A percentile compares a stretch with the other conserved stretches of the same genome.
phyloP scores from a whole-genome alignment of 805 yeast genomes.

The Starmera amethionina region DNA sequence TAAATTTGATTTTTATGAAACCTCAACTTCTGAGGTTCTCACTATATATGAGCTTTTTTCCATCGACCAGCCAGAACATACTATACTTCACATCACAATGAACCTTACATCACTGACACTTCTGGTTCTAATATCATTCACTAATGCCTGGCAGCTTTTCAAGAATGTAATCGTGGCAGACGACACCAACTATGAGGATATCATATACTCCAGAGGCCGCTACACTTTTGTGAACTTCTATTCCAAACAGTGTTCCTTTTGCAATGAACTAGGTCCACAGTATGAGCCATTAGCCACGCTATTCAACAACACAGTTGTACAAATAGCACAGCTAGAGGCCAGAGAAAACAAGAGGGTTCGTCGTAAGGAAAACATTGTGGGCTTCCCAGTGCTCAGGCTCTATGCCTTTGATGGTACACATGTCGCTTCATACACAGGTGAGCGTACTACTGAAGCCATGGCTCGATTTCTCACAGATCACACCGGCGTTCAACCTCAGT shows the following conservation, averaged over 20 bases:
- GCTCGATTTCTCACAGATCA: slow-evolving; percentile 21
- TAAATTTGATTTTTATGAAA: too few relatives aligned
- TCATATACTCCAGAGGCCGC: slow-evolving; percentile 10
- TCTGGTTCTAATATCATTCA: neutral
- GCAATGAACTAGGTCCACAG: slow-evolving; percentile 35
- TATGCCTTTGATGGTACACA: slow-evolving; percentile 32
- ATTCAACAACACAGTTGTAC: slow-evolving; percentile 28
- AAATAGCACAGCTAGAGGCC: slow-evolving; percentile 27
- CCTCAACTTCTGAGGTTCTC: too few relatives aligned
- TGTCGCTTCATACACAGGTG: slow-evolving; percentile 24
- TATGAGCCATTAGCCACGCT: slow-evolving; percentile 33
- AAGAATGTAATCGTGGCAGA: slow-evolving; percentile 15
- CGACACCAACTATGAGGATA: slow-evolving; percentile 12
- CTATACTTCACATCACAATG: neutral
- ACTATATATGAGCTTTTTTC: too few relatives aligned
- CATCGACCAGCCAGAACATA: too few relatives aligned
- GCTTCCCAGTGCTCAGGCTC: slow-evolving; percentile 41
- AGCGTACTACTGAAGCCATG: slow-evolving; percentile 22
- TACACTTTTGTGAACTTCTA: slow-evolving; percentile 25
- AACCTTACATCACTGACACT: neutral
- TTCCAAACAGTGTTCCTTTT: slow-evolving; percentile 34
- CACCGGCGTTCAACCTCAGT: slow-evolving; percentile 24
- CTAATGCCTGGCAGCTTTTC: slow-evolving; percentile 1
- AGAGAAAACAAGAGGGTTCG: slow-evolving; percentile 24
- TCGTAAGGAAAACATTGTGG: slow-evolving; percentile 27